phyloP scores from a whole-genome alignment of 2,329 filamentous ascomycete genomes.

The Polychaeton citri region DNA sequence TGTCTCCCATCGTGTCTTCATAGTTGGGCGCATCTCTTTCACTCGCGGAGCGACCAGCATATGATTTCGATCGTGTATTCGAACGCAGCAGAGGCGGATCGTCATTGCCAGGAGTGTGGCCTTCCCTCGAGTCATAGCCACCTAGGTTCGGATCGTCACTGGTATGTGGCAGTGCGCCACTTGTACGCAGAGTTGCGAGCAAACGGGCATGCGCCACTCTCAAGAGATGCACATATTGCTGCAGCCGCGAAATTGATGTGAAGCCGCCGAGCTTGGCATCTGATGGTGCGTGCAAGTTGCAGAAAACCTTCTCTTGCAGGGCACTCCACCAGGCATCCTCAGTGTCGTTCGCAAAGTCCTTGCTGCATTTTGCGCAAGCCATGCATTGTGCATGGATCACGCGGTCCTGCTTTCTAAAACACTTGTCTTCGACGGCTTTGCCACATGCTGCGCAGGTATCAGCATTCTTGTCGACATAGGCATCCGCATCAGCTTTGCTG shows the following conservation, averaged over 20 bases:
- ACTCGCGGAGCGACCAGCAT: conserved; percentile 45
- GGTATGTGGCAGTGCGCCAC: conserved; percentile 63
- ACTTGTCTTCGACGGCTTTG: conserved; percentile 89
- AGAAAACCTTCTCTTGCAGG: conserved; percentile 56
- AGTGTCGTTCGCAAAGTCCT: conserved; percentile 56
- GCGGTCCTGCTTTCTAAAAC: conserved; percentile 58
- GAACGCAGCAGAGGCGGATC: conserved; percentile 44
- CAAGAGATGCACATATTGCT: conserved; percentile 88
- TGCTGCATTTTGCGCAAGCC: conserved; percentile 54
- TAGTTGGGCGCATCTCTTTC: conserved; percentile 58
- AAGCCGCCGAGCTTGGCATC: conserved; percentile 49
- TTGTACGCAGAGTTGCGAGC: conserved; percentile 72
- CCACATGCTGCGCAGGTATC: conserved; percentile 75
- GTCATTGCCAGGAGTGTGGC: conserved; percentile 38
- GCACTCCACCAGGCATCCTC: conserved; percentile 60
- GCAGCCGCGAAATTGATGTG: conserved; percentile 66
- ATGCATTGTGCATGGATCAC: conserved; percentile 80
- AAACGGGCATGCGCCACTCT: conserved; percentile 82
- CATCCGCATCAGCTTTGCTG: conserved; percentile 26
- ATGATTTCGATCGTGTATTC: conserved; percentile 62
- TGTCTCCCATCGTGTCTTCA: conserved; percentile 92
- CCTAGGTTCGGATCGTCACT: conserved; percentile 56
- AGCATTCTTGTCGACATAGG: conserved; percentile 32
- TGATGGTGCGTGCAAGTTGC: conserved; percentile 37
- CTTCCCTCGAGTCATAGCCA: conserved; percentile 54